Evolutionary conservation across 2,329 filamentous ascomycete species (phyloP).

Genomic region (Fusarium falciforme): DNA sequence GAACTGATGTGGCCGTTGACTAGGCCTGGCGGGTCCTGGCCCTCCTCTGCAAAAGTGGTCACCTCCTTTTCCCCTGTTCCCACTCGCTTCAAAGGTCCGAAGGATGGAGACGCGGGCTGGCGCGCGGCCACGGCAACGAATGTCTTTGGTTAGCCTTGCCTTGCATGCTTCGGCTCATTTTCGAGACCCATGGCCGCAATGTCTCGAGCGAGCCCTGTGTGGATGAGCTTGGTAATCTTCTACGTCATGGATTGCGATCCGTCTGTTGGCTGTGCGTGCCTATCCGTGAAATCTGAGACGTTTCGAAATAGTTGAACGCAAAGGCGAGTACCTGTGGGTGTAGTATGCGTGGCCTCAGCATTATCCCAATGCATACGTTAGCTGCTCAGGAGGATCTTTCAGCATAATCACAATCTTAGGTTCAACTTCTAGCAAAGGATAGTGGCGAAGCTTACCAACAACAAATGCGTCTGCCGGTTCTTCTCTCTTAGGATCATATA

Average conservation of each 20-base stretch:
- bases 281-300: conserved; percentile 16
- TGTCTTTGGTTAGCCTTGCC: neutral
- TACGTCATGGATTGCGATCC: conserved; percentile 11
- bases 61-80: conserved; percentile 35
- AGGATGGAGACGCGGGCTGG: conserved; percentile 5
- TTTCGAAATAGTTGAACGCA: conserved; percentile 2
- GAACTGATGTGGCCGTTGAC: conserved; percentile 4
- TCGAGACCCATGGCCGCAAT: neutral
- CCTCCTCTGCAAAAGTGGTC: conserved; percentile 19
- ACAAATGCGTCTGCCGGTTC: neutral
- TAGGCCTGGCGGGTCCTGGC: neutral
- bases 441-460: conserved; percentile 7
- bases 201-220: neutral
- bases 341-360: neutral
- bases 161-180: conserved; percentile 11
- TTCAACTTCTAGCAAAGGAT: neutral
- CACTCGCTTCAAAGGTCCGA: conserved; percentile 14
- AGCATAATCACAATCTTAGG: neutral
- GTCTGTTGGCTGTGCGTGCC: neutral
- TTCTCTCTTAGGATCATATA: neutral
- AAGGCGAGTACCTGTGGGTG: neutral
- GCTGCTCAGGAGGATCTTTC: neutral
- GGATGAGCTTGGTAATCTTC: neutral
- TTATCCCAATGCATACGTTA: neutral
- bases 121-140: neutral